Base-by-base conservation (phyloP, 2,329 filamentous ascomycete genomes). In the Cercospora beticola region DNA sequence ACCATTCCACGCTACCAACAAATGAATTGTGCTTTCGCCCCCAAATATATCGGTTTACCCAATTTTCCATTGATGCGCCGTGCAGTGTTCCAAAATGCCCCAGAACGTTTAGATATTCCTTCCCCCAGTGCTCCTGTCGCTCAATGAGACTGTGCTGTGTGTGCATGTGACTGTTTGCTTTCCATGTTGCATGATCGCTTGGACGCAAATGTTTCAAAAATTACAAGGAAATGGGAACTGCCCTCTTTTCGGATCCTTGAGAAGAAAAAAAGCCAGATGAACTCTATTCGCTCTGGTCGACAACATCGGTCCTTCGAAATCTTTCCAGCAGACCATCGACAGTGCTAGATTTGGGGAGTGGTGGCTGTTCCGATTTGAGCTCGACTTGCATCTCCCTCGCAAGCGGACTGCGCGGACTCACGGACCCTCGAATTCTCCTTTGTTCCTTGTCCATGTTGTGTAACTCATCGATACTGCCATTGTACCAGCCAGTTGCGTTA, bases 391-490 rank as follows among this genome's bases (percentile, higher is more conserved):
- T 46, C 2, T 58, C 62, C 10, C 28, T 54, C 10, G 67, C 43
- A 5, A 69, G 61, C 9, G 71, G 71, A 64, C 70, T 71, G 30
- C 66, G 59, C 49, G 70, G 70, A 68, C 70, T 70, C 12, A 69
- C 61, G 16, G 67, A 69, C 16, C 61, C 64, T 33, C 26, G 56
- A 5, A 66, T 18, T 43, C 64, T 33, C n/a, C 58, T 58, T 21
- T 33, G 62, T 28, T 63, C 67, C 33, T 64, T 68, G 23, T 63
- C 56, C 16, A 56, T 56, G 49, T 68, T 65, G 33, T 75, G 66
- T 46, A 77, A 70, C 30, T 76, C 68, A 67, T 78, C 76, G 59
- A 78, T 77, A 60, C 72, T 75, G 46, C 76, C 76, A 54, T 72
- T 68, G 62, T 76, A 78, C 76, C 76, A 78, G 9, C 76, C 76